phyloP scores from a whole-genome alignment of 441 rosid genomes.

The Iberis amara region DNA sequence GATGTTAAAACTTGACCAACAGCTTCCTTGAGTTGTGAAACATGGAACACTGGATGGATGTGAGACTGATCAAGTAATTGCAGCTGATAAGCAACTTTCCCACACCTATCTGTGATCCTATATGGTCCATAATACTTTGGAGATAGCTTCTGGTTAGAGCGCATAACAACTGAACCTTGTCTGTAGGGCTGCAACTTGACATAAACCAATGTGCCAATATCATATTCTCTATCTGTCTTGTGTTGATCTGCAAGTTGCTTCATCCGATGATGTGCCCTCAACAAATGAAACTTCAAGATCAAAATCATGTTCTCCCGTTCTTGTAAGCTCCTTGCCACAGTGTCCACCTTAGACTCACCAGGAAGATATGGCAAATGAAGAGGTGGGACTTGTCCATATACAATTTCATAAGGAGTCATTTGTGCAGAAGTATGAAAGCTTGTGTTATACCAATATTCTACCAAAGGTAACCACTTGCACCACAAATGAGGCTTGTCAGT shows the following conservation, averaged over 20 bases:
- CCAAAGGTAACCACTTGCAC: background rate
- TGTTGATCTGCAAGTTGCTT: background rate
- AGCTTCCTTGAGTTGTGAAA: too few species aligned
- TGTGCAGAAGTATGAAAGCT: background rate
- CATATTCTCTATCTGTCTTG: too few species aligned
- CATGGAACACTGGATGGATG: background rate
- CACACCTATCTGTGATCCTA: background rate
- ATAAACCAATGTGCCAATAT: too few species aligned
- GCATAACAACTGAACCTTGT: too few species aligned
- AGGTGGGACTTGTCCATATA: background rate
- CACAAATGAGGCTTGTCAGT: background rate
- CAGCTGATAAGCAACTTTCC: background rate
- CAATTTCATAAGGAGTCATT: background rate
- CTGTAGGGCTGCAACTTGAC: too few species aligned
- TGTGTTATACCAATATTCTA: background rate
- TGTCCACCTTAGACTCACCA: background rate
- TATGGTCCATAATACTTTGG: background rate
- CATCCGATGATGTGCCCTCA: background rate
- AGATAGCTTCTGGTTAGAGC: too few species aligned
- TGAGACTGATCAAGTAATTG: background rate
- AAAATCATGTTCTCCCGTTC: background rate
- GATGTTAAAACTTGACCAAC: too few species aligned
- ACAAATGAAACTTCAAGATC: background rate
- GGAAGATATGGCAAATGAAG: background rate
- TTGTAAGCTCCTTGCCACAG: fast-evolving